Percentiles rank a stretch among this genome's conserved stretches.
These are phyloP conservation scores for Isabelozyma pseudorhagii DNA, from an alignment of 805 yeast species.

Conservation along the genomic window DNA sequence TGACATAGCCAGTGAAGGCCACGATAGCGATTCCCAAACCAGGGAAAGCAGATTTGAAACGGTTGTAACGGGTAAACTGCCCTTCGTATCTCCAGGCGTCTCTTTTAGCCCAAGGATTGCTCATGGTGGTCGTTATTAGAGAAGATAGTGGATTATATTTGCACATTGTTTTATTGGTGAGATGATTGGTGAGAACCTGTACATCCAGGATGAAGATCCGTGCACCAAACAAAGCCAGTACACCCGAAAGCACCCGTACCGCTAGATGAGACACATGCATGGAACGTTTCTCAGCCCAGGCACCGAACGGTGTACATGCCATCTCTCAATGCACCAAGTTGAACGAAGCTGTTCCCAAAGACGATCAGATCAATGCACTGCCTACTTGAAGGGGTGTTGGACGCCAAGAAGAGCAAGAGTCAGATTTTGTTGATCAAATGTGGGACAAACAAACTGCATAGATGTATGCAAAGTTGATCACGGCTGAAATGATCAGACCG, in stretches of 20 bases:
- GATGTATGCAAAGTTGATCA: too few species aligned
- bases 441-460: too few species aligned
- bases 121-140: constrained; percentile 7
- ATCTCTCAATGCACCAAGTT: too few species aligned
- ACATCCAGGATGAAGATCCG: background rate
- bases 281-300: too few species aligned
- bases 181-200: background rate
- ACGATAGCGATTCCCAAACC: constrained; percentile 78
- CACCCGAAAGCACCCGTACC: background rate
- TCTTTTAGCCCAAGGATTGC: constrained; percentile 56
- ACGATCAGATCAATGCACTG: too few species aligned
- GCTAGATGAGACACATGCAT: background rate
- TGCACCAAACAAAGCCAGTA: background rate
- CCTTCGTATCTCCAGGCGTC: constrained; percentile 93
- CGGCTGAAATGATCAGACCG: too few species aligned
- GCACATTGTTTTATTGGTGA: background rate
- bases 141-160: background rate
- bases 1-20: constrained; percentile 64
- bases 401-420: too few species aligned
- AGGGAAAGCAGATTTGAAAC: constrained; percentile 72
- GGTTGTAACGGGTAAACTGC: constrained; percentile 65
- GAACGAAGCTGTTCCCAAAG: too few species aligned
- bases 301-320: too few species aligned
- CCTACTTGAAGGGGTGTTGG: too few species aligned
- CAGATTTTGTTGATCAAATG: too few species aligned